Base-by-base conservation (phyloP, 352 stramenopile species). In the Phytopythium aichiense region DNA sequence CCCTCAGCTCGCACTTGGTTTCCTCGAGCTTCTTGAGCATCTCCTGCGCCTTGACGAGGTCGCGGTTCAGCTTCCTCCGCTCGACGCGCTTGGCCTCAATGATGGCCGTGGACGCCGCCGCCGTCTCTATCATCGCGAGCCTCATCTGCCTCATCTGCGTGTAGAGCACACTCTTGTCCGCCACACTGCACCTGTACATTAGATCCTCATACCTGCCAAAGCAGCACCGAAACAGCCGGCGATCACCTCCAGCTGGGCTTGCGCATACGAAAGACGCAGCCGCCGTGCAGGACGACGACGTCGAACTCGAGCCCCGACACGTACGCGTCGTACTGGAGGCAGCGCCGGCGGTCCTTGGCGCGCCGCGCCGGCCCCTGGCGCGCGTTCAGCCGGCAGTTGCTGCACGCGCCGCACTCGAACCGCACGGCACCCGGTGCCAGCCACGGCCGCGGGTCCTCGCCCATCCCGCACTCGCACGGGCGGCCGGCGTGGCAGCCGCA, bases 391-490 rank as follows among this genome's bases (percentile, higher is more conserved):
- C 70, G 75, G 40, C 81, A 91, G 60, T 87, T 89, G 52, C 79
- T 61, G 65, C 81, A 88, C 50, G 73, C 56, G 8, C 77, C 79
- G 40, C 81, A 91, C 13, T 63, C 66, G 43, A 70, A 84, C 0
- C 48, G 64, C 46, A 52, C 22, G 15, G 46, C 46, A 23, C 46
- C 46, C 3, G 46, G 46, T 23, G 46, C 23, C 46, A 52, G 23
- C 46, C 46, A 52, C 25, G 31, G 22, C 28, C 28, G 35, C 3
- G 23, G 13, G 18, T 60, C 57, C 13, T 25, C n/a, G 8, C 40
- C 67, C 79, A 89, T 87, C 58, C 84, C 79, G 30, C 81, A 91
- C 25, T 70, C 77, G 30, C 81, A 89, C 2, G 81, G 79, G 2
- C 81, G 76, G 0, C 81, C 81, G 42, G 61, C 66, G 40, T 85